These are phyloP conservation scores for Aspergillus viridinutans DNA, from an alignment of 2,329 filamentous ascomycete genomes.

Conservation along the genomic window DNA sequence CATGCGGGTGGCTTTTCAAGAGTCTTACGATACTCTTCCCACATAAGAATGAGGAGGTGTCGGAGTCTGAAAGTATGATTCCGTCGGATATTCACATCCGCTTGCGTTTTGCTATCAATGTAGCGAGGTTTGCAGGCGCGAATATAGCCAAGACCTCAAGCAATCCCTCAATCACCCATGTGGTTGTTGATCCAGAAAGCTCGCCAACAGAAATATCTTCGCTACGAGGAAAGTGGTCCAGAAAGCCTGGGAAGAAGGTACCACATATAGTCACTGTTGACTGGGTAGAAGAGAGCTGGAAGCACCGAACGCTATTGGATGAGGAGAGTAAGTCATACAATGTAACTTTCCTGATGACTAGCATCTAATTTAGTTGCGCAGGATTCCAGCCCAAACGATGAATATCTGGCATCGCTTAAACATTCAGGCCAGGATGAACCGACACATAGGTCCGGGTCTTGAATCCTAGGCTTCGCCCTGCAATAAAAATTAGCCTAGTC, in stretches of 20 bases:
- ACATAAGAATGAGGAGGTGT: not conserved
- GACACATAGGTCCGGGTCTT: not conserved
- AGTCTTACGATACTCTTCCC: slow-evolving; percentile 44
- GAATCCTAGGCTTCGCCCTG: not conserved
- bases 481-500: not conserved
- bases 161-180: slow-evolving; percentile 63
- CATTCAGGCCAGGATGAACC: not conserved
- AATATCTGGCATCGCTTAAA: not conserved
- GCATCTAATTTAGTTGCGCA: not conserved
- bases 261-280: slow-evolving; percentile 64
- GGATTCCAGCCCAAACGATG: not conserved
- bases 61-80: not conserved
- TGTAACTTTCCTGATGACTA: not conserved
- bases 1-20: slow-evolving; percentile 48
- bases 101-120: slow-evolving; percentile 50
- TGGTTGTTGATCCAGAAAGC: slow-evolving; percentile 56
- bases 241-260: slow-evolving; percentile 41
- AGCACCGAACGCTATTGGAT: slow-evolving; percentile 70
- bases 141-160: slow-evolving; percentile 49
- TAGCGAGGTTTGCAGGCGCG: slow-evolving; percentile 68
- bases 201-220: slow-evolving; percentile 41
- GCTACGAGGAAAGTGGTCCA: slow-evolving; percentile 28
- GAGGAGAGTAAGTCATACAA: slow-evolving; percentile 56
- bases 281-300: slow-evolving; percentile 82
- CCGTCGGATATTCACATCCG: slow-evolving; percentile 15